Evolutionary conservation across 1,284 basidiomycete species (phyloP).

Genomic region (Cystobasidiaceae sp.): DNA sequence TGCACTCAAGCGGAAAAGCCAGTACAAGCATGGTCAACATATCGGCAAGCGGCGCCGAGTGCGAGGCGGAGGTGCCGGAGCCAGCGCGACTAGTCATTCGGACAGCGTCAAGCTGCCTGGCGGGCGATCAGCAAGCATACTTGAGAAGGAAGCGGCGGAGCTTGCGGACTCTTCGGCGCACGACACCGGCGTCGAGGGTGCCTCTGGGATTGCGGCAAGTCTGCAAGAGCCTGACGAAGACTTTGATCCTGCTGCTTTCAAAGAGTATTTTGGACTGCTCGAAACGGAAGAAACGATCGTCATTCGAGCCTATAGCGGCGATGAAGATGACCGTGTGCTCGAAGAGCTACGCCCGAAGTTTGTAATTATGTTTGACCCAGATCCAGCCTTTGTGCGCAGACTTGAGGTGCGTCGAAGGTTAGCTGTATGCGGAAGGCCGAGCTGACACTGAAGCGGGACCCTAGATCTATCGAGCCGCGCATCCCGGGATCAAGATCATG

Average conservation of each 20-base stretch:
- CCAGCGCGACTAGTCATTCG: slow-evolving; percentile 31
- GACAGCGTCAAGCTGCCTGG: slow-evolving; percentile 51
- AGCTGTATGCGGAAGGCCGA: neutral
- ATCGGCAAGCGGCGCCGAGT: slow-evolving; percentile 48
- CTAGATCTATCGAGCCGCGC: slow-evolving; percentile 75
- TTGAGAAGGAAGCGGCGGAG: slow-evolving; percentile 53
- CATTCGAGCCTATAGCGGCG: slow-evolving; percentile 82
- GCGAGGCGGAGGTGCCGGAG: slow-evolving; percentile 41
- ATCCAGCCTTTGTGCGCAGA: slow-evolving; percentile 82
- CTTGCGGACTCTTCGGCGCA: slow-evolving; percentile 44
- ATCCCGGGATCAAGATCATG: slow-evolving; percentile 73
- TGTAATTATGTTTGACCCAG: slow-evolving; percentile 92
- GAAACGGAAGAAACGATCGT: slow-evolving; percentile 74
- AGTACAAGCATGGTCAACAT: slow-evolving; percentile 48
- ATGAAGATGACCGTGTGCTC: slow-evolving; percentile 83
- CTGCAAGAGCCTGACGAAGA: slow-evolving; percentile 14
- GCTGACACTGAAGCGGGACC: neutral
- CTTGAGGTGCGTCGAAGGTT: slow-evolving; percentile 63
- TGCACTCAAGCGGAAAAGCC: slow-evolving; percentile 69
- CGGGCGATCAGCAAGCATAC: slow-evolving; percentile 41
- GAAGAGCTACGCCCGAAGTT: slow-evolving; percentile 85
- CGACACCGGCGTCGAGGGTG: neutral
- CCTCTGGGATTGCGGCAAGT: neutral
- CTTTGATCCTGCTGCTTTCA: slow-evolving; percentile 55
- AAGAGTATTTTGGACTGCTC: slow-evolving; percentile 75